Evolutionary conservation across 2,329 filamentous ascomycete species (phyloP).

Genomic region (Calonectria montana): DNA sequence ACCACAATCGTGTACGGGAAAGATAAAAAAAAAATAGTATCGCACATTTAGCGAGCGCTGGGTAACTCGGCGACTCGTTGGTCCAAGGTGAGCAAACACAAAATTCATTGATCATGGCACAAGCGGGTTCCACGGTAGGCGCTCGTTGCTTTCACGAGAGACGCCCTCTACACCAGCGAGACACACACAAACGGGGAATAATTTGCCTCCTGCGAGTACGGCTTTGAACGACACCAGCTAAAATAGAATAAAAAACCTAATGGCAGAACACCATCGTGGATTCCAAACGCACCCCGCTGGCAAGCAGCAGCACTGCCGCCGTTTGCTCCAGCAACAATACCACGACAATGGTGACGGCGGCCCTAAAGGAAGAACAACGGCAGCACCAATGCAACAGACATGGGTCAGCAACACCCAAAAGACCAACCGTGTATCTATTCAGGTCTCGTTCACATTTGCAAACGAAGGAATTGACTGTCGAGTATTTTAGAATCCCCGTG

Average conservation of each 20-base stretch:
- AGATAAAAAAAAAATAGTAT: background rate
- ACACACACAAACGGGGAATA: background rate
- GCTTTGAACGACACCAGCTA: background rate
- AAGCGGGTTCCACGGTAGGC: background rate
- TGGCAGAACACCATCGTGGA: background rate
- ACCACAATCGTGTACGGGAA: too few species aligned
- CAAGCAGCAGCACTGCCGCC: background rate
- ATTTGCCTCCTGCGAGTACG: background rate
- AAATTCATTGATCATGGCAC: background rate
- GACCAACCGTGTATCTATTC: too few species aligned
- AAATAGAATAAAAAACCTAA: background rate
- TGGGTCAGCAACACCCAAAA: background rate
- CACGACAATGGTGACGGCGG: background rate
- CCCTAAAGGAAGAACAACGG: background rate
- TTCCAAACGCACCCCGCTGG: background rate
- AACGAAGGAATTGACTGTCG: background rate
- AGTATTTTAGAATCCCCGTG: background rate
- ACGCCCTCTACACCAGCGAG: background rate
- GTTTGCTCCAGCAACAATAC: background rate
- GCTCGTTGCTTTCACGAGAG: background rate
- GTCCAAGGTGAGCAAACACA: background rate
- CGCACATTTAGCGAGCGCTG: background rate
- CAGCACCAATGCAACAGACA: background rate
- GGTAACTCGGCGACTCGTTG: background rate
- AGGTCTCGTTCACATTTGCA: background rate